phyloP scores from a whole-genome alignment of 164 flowering plant species.

The Macadamia integrifolia region DNA sequence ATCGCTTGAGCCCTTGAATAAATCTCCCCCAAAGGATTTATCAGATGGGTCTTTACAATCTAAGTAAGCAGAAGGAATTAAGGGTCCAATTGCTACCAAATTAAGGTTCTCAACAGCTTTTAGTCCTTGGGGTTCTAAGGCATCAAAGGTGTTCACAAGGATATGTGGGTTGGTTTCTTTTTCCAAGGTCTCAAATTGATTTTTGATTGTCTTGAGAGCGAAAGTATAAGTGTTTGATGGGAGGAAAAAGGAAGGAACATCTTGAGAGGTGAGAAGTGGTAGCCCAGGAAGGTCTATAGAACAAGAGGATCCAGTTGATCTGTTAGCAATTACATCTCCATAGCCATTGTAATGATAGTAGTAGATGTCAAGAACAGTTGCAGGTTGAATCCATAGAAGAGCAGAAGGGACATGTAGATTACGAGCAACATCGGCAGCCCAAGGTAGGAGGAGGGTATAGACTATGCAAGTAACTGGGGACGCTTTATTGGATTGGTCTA shows the following conservation, averaged over 20 bases:
- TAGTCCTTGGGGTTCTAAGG: slow-evolving; percentile 30
- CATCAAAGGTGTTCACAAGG: slow-evolving; percentile 44
- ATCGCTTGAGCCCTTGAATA: background rate
- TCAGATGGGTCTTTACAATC: slow-evolving; percentile 20
- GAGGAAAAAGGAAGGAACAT: slow-evolving; percentile 13
- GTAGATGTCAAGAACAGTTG: slow-evolving; percentile 15
- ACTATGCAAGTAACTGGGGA: slow-evolving; percentile 11
- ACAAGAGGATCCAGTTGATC: background rate
- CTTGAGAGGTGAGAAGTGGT: slow-evolving; percentile 4
- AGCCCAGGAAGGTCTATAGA: slow-evolving; percentile 17
- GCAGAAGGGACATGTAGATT: slow-evolving; percentile 9
- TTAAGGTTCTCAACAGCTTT: slow-evolving; percentile 20
- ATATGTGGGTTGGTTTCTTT: slow-evolving; percentile 14
- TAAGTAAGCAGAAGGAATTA: slow-evolving; percentile 35
- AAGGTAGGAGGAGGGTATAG: slow-evolving; percentile 15
- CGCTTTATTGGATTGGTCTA: background rate
- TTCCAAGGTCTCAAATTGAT: slow-evolving; percentile 15
- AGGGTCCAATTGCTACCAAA: slow-evolving; percentile 38
- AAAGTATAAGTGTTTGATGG: slow-evolving; percentile 2
- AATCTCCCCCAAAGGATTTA: background rate
- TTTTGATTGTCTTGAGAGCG: background rate
- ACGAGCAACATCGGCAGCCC: slow-evolving; percentile 19
- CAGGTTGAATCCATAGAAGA: slow-evolving; percentile 18
- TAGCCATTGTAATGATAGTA: slow-evolving; percentile 12
- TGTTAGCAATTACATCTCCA: background rate